Conservation (phyloP, 106 monocot genomes). For the Cymbidium sinense region DNA sequence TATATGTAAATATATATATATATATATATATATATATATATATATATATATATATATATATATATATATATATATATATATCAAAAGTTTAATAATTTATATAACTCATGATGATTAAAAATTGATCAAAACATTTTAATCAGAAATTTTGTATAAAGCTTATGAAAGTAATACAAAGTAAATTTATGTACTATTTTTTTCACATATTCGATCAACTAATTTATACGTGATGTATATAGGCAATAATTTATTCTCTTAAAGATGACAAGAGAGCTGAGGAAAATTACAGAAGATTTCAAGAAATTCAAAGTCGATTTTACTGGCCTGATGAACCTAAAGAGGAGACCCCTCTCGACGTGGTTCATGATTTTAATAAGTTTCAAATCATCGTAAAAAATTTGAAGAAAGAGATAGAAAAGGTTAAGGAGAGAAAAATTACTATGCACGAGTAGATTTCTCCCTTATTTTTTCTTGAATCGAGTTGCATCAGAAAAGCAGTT, state of each 20-base stretch:
- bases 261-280: background rate
- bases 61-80: too few species aligned
- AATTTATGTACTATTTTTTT: background rate
- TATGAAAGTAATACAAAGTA: background rate
- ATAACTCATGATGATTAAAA: too few species aligned
- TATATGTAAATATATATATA: too few species aligned
- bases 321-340: background rate
- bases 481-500: too few species aligned
- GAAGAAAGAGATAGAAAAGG: constrained; percentile 10
- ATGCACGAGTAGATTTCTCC: too few species aligned
- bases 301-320: background rate
- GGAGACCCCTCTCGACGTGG: constrained; percentile 8
- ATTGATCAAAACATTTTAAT: too few species aligned
- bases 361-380: constrained; percentile 13
- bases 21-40: too few species aligned
- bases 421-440: background rate
- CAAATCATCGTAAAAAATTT: constrained; percentile 4
- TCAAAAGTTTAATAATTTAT: too few species aligned
- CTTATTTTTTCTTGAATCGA: too few species aligned
- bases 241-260: constrained; percentile 2
- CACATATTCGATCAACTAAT: too few species aligned
- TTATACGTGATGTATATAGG: background rate
- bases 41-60: too few species aligned
- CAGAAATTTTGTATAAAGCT: background rate
- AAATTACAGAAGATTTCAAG: background rate